Evolutionary conservation across 192 early-diverging fungal species (phyloP).

Genomic region (Dimargaris verticillata): DNA sequence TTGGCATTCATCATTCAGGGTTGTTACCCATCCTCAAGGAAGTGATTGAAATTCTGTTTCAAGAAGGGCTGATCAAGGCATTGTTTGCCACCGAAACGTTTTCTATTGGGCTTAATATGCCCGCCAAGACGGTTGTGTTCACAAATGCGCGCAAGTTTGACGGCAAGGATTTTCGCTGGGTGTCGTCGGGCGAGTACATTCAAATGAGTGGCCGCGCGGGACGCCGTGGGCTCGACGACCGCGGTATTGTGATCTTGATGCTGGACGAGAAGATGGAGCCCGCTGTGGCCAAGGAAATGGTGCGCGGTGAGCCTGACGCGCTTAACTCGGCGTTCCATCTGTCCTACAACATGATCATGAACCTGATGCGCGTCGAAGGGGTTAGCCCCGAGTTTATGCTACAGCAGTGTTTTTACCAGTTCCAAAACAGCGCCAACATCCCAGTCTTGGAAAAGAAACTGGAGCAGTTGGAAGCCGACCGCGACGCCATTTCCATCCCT

Average conservation of each 20-base stretch:
- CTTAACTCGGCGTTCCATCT: slow-evolving; percentile 91
- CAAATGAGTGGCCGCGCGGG: slow-evolving; percentile 99
- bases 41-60: slow-evolving; percentile 92
- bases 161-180: slow-evolving; percentile 69
- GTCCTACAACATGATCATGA: slow-evolving; percentile 93
- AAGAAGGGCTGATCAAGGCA: slow-evolving; percentile 92
- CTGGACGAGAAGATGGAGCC: slow-evolving; percentile 92
- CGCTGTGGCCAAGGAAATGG: slow-evolving; percentile 77
- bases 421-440: slow-evolving; percentile 71
- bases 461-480: slow-evolving; percentile 14
- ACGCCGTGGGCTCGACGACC: slow-evolving; percentile 88
- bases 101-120: slow-evolving; percentile 98
- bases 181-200: slow-evolving; percentile 90
- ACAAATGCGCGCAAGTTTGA: slow-evolving; percentile 86
- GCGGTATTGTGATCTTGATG: slow-evolving; percentile 94
- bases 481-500: slow-evolving; percentile 25
- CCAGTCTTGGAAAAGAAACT: slow-evolving; percentile 45
- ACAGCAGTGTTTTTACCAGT: slow-evolving; percentile 79
- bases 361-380: slow-evolving; percentile 86
- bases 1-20: slow-evolving; percentile 95
- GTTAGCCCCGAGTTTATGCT: slow-evolving; percentile 86
- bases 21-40: slow-evolving; percentile 92
- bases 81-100: slow-evolving; percentile 98
- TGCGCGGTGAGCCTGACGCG: slow-evolving; percentile 70
- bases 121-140: slow-evolving; percentile 95